phyloP scores from a whole-genome alignment of 129 eudicot species.

The Deinandra increscens region DNA sequence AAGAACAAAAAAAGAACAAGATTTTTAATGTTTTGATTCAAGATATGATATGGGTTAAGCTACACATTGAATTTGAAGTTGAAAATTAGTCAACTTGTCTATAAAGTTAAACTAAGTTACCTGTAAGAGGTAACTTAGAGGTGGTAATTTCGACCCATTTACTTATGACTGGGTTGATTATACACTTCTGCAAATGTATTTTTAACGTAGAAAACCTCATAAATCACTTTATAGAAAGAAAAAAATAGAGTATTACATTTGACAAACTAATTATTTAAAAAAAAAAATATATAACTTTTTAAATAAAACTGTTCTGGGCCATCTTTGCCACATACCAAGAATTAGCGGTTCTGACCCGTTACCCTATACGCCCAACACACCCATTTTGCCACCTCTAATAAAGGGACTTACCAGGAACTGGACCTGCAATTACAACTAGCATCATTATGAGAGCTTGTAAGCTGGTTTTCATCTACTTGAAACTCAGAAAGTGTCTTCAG shows the following conservation, averaged over 20 bases:
- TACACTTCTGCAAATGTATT: background rate
- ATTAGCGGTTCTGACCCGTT: background rate
- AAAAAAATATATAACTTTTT: background rate
- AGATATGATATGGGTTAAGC: slow-evolving; percentile 1
- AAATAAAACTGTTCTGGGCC: background rate
- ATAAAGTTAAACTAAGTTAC: background rate
- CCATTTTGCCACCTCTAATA: background rate
- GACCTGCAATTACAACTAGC: slow-evolving; percentile 30
- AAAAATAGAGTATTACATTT: background rate
- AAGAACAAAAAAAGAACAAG: background rate
- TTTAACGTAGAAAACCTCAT: background rate
- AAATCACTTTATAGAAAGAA: background rate
- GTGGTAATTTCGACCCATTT: background rate
- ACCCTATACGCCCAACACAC: background rate
- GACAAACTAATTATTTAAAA: background rate
- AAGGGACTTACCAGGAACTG: slow-evolving; percentile 37
- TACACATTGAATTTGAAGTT: background rate
- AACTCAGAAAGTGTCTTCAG: slow-evolving; percentile 54
- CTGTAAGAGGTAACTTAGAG: background rate
- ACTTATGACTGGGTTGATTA: background rate
- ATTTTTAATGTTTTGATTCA: background rate
- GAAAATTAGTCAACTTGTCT: slow-evolving; percentile 1
- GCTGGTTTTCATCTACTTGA: slow-evolving; percentile 56
- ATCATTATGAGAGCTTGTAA: slow-evolving; percentile 26
- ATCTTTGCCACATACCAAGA: background rate